Evolutionary conservation across 179 eudicot genomes (phyloP), one percentile per base, ranked within the genome.

Genomic region (Carnegiea gigantea): DNA sequence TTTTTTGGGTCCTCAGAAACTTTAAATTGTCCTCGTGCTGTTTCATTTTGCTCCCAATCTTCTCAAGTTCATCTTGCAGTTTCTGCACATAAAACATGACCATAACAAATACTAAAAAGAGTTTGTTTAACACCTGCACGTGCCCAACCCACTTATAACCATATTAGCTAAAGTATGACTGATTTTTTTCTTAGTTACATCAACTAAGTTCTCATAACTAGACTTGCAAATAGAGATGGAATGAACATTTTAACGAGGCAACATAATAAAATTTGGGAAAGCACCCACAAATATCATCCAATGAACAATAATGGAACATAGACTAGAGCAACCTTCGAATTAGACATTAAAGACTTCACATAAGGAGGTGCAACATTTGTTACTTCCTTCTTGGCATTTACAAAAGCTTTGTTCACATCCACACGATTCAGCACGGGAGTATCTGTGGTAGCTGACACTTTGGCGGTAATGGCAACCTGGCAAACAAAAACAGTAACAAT

Each of bases 11-110:
- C 88, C 86, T 92, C 77, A 95, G 77, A 75, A 83, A 81, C 78
- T 89, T 91, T 73, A 94, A 62, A 84, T 89, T 91, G 11, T 89
- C 94, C 81, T 94, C 99, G 44, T 94, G 92, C 79, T 90, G 86
- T 79, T 88, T 94, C 49, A 95, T 86, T 81, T 80, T 86, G 79
- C 73, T 81, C 76, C 98, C 98, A 8, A 86, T 75, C 83, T 84
- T 86, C 80, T 85, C 86, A 70, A 92, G 60, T 62, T 91, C 99
- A 84, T 92, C 92, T 86, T 95, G 88, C 84, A 91, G 85, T 84
- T 83, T 92, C 98, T 95, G 89, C 89, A 86, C 71, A 72, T 70
- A 40, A 30, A 21, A 30, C 8, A 71, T 9, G 30, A 75, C 10
- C 10, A 74, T 23, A 44, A 59, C 30, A 80, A 65, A 6, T n/a